Base-by-base conservation (phyloP, 1,284 basidiomycete species). In the Laetiporus sulphureus region DNA sequence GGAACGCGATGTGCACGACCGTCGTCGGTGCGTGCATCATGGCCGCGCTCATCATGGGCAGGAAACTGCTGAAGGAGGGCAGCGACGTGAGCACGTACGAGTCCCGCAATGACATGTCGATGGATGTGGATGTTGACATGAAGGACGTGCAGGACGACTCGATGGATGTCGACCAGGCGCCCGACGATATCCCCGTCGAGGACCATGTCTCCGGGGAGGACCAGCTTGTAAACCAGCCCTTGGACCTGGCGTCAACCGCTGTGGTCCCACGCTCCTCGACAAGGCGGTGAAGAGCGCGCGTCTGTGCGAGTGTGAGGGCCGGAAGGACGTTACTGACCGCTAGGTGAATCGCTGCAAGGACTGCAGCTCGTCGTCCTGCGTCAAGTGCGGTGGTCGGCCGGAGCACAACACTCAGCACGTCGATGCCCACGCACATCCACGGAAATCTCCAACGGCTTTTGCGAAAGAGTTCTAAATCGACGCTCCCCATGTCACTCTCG, bases 1-100 rank as follows among this genome's bases (percentile, higher is more conserved):
- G 93, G 1, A 97, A 97, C 55, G 94, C 93, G 39, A 97, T 97
- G 93, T 89, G 91, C 1, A 90, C 93, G 1, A 97, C 93, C 1
- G 93, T 97, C 11, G 93, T 97, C 16, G 93, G 94, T 1, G 78
- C 91, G 1, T 86, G 90, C 51, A 91, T 97, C 53, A 67, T 96
- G 30, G 80, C 88, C 7, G 91, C 92, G 0, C 68, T 97, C 32
- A 73, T 84, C 10, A 63, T 83, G 1, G 79, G 79, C 5, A 73
- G 72, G 55, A 72, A 75, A 32, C 71, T 86, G 20, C 65, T 91
- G 25, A 81, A 79, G 50, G 62, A 65, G 2, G 86, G 85, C 2
- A 62, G 77, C 32, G 80, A 84, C 51, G 66, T 58, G 12, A 63
- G 75, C 45, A 79, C 73, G 1, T 83, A 84, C 49, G 82, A 84